Evolutionary conservation across 768 basidiomycete species (phyloP).

Genomic region (Serendipita sp.): DNA sequence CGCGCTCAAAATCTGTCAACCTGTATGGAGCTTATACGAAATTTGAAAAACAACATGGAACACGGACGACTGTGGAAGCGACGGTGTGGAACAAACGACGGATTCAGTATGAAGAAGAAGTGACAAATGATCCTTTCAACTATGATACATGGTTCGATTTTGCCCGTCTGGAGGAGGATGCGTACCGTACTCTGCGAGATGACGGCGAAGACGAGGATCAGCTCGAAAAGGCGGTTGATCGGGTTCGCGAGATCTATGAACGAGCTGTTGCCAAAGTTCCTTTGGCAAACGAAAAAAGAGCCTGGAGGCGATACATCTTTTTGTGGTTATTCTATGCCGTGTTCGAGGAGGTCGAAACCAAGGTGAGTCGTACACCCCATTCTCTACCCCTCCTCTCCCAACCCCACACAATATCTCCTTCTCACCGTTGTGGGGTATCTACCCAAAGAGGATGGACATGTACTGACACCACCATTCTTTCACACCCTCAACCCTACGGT

Average conservation of each 20-base stretch:
- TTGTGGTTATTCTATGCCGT: constrained; percentile 91
- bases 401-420: too few species aligned
- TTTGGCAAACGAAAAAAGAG: constrained; percentile 82
- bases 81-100: constrained; percentile 96
- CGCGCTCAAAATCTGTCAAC: constrained; percentile 75
- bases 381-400: too few species aligned
- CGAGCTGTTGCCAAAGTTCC: constrained; percentile 91
- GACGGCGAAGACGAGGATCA: constrained; percentile 57
- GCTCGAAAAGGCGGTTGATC: constrained; percentile 38
- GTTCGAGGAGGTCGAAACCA: constrained; percentile 92
- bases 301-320: constrained; percentile 83
- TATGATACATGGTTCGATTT: constrained; percentile 99
- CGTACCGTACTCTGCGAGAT: constrained; percentile 55
- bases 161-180: constrained; percentile 80
- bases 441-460: too few species aligned
- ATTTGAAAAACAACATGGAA: constrained; percentile 97
- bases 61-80: constrained; percentile 69
- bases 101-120: constrained; percentile 96
- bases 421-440: too few species aligned
- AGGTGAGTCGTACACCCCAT: constrained; percentile 37
- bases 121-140: constrained; percentile 78
- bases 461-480: too few species aligned
- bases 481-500: background rate
- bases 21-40: constrained; percentile 90
- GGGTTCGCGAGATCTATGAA: constrained; percentile 90